These are phyloP conservation scores for Abortiporus biennis DNA, from an alignment of 1,284 basidiomycete genomes.

Conservation along the genomic window DNA sequence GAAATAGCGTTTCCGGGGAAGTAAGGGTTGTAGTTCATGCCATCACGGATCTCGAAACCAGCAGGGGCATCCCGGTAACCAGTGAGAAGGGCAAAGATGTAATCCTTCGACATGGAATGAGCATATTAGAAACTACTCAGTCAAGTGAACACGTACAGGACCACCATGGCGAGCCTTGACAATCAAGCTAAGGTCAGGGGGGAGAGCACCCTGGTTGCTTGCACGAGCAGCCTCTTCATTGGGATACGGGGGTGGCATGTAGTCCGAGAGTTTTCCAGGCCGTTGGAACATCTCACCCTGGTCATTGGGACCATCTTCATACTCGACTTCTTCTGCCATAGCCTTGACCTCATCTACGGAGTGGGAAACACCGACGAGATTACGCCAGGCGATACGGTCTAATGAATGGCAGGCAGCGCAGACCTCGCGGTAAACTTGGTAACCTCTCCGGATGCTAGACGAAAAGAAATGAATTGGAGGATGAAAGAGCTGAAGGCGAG, in stretches of 20 bases:
- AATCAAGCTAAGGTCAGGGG: constrained; percentile 96
- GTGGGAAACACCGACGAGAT: constrained; percentile 97
- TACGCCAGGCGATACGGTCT: constrained; percentile 99
- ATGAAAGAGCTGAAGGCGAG: constrained; percentile 1
- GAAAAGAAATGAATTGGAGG: not conserved
- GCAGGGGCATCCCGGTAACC: constrained; percentile 97
- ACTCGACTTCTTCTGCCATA: constrained; percentile 97
- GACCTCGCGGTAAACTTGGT: constrained; percentile 99
- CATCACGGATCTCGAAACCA: constrained; percentile 93
- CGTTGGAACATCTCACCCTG: constrained; percentile 98
- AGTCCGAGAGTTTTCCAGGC: constrained; percentile 96
- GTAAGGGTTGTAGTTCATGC: constrained; percentile 97
- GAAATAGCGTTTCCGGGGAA: constrained; percentile 98
- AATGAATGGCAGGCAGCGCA: constrained; percentile 99
- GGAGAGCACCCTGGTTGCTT: constrained; percentile 90
- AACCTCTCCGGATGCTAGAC: constrained; percentile 90
- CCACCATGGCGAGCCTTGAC: constrained; percentile 98
- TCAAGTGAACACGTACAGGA: constrained; percentile 53
- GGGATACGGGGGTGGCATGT: constrained; percentile 93
- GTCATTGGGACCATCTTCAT: constrained; percentile 93
- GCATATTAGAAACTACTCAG: not conserved
- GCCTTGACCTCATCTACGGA: constrained; percentile 87
- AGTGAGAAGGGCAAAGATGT: constrained; percentile 94
- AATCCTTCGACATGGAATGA: constrained; percentile 61
- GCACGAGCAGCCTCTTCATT: constrained; percentile 98